Evolutionary conservation across 1,284 basidiomycete species (phyloP).

Genomic region (Melampsora larici-populina): DNA sequence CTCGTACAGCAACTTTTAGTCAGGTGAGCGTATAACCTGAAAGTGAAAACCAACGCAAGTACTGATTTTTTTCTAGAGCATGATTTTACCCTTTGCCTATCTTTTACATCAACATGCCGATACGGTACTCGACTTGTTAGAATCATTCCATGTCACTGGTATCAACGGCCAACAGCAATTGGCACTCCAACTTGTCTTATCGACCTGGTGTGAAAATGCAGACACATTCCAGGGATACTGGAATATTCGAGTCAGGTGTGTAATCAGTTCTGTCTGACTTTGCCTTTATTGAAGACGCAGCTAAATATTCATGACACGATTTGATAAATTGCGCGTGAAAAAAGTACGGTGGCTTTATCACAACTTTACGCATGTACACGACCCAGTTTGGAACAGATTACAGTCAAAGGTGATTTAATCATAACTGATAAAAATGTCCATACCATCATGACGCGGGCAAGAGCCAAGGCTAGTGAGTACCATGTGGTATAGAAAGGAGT

Average conservation of each 20-base stretch:
- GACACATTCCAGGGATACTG: constrained; percentile 92
- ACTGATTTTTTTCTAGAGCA: constrained; percentile 59
- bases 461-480: constrained; percentile 17
- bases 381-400: constrained; percentile 64
- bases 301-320: background rate
- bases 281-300: too few species aligned
- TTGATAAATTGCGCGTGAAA: background rate
- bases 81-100: constrained; percentile 89
- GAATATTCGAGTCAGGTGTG: constrained; percentile 70
- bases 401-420: constrained; percentile 89
- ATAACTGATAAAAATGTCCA: constrained; percentile 72
- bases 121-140: constrained; percentile 70
- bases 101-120: constrained; percentile 78
- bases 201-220: constrained; percentile 88
- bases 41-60: background rate
- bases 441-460: constrained; percentile 49
- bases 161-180: constrained; percentile 59
- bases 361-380: constrained; percentile 70
- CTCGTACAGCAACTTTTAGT: constrained; percentile 80
- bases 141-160: constrained; percentile 59
- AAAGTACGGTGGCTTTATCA: constrained; percentile 70
- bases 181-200: constrained; percentile 74
- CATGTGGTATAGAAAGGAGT: background rate
- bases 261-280: background rate
- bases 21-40: constrained; percentile 61